Conservation (phyloP, 768 basidiomycete species). For the Termitomyces sp. region DNA sequence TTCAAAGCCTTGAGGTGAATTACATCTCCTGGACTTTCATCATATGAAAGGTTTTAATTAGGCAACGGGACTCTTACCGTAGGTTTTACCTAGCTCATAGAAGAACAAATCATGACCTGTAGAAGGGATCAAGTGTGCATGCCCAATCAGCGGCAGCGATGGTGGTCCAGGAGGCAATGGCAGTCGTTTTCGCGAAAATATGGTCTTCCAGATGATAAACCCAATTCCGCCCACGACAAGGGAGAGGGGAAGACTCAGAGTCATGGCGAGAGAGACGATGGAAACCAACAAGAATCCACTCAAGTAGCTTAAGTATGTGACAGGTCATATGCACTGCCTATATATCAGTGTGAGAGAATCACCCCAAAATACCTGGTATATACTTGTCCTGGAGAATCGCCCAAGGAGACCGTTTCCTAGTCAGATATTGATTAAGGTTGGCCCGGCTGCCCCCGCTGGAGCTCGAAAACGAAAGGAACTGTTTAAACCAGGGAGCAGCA, state of each 20-base stretch:
- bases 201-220: neutral
- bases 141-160: constrained; percentile 31
- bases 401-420: too few species aligned
- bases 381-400: too few species aligned
- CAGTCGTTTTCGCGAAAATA: neutral
- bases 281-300: too few species aligned
- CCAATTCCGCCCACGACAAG: neutral
- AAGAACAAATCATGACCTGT: constrained; percentile 6
- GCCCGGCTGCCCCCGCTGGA: too few species aligned
- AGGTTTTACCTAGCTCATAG: constrained; percentile 3
- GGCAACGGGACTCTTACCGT: constrained; percentile 21
- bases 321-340: neutral
- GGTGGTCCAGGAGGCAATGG: constrained; percentile 5
- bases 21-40: neutral
- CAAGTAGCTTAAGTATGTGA: neutral
- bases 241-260: neutral
- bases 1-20: constrained; percentile 18
- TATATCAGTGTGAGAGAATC: neutral
- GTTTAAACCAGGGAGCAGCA: too few species aligned
- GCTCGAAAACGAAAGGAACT: too few species aligned
- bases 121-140: constrained; percentile 28
- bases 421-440: too few species aligned
- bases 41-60: neutral
- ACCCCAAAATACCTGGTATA: too few species aligned
- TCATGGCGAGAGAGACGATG: neutral